A percentile compares a stretch with the other conserved stretches of the same genome.
phyloP scores from a whole-genome alignment of 148 eudicot species.

The Rhododendron williamsianum region DNA sequence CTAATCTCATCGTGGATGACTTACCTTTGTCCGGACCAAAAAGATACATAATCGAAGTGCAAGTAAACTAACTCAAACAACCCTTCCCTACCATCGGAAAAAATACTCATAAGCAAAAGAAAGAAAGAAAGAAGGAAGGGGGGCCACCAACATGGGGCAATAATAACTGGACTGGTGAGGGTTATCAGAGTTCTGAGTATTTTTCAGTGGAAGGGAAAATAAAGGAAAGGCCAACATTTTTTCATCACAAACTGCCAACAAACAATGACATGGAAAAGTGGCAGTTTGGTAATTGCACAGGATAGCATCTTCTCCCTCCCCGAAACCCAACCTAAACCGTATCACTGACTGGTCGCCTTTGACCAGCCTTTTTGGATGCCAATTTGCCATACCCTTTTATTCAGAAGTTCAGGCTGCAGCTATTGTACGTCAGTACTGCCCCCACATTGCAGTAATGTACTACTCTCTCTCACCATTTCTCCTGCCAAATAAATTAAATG shows the following conservation, averaged over 20 bases:
- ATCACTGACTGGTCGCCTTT: not conserved
- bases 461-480: not conserved
- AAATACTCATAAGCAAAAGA: no score
- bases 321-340: not conserved
- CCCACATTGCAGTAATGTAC: not conserved
- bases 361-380: not conserved
- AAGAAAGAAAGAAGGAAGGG: not conserved
- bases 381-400: not conserved
- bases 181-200: not conserved
- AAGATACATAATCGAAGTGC: no score
- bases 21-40: accelerated
- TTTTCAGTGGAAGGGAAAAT: not conserved
- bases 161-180: not conserved
- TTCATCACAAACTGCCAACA: not conserved
- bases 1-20: no score
- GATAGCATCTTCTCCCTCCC: no score
- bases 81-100: no score
- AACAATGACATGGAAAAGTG: not conserved
- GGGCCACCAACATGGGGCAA: not conserved
- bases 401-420: not conserved
- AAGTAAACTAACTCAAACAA: no score
- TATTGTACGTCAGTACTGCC: not conserved
- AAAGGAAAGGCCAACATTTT: not conserved
- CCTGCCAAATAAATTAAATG: not conserved
- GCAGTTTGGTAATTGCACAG: not conserved